These are phyloP conservation scores for Phoenix roebelenii DNA, from an alignment of 176 grass and related monocot genomes.

Conservation along the genomic window DNA sequence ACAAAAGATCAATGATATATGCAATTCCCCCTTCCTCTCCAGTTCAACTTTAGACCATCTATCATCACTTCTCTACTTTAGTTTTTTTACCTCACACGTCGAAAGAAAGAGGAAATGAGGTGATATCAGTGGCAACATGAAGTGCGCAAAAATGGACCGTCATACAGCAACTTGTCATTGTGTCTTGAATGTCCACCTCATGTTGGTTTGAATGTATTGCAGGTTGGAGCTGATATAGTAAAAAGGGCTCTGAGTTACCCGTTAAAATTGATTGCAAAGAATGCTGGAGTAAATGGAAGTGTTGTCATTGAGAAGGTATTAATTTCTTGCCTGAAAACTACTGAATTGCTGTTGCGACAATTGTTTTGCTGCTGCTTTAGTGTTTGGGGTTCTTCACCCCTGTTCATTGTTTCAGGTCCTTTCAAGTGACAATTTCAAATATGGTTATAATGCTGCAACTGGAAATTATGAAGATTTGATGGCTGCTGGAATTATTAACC, in stretches of 20 bases:
- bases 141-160: too few species aligned
- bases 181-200: not conserved
- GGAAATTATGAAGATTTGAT: constrained; percentile 95
- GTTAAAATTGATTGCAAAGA: constrained; percentile 92
- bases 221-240: constrained; percentile 97
- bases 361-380: not conserved
- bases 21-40: not conserved
- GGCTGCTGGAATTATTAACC: constrained; percentile 98
- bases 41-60: not conserved
- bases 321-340: not conserved
- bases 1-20: constrained; percentile 56
- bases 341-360: not conserved
- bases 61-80: too few species aligned
- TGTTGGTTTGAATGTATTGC: not conserved
- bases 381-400: not conserved
- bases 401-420: constrained; percentile 41
- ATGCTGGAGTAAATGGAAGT: constrained; percentile 90
- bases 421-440: constrained; percentile 61
- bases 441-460: constrained; percentile 88
- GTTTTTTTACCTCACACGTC: too few species aligned
- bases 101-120: too few species aligned
- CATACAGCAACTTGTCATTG: not conserved
- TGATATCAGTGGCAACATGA: too few species aligned
- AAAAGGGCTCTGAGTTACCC: constrained; percentile 90
- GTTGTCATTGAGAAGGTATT: constrained; percentile 89